Evolutionary conservation across 345 rosid genomes (phyloP).

Genomic region (Aquilaria sinensis): DNA sequence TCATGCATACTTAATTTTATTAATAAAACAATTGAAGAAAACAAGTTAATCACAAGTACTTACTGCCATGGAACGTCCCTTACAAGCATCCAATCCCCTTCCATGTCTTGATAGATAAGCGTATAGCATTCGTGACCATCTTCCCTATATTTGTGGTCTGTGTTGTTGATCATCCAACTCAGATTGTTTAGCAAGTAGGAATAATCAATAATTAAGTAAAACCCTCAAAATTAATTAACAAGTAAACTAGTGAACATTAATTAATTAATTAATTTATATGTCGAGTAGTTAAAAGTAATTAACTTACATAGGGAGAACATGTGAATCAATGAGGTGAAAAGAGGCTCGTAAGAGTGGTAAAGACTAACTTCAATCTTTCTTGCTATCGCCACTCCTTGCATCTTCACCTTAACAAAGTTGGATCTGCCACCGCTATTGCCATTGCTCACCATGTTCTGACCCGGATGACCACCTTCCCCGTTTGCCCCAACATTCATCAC

Average conservation of each 20-base stretch:
- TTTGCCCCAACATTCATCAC: no score
- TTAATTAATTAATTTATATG: neutral
- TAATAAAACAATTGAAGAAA: no score
- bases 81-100: constrained; percentile 56
- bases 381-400: constrained; percentile 64
- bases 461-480: neutral
- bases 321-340: constrained; percentile 34
- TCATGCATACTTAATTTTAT: no score
- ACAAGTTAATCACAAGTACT: constrained; percentile 9
- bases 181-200: no score
- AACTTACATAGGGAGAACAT: constrained; percentile 46
- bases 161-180: neutral
- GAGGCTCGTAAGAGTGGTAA: constrained; percentile 40
- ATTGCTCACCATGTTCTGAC: constrained; percentile 6
- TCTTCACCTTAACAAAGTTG: constrained; percentile 63
- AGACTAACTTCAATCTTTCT: constrained; percentile 52
- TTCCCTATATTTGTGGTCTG: constrained; percentile 20
- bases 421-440: constrained; percentile 21
- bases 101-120: constrained; percentile 51
- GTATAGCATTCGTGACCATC: constrained; percentile 22
- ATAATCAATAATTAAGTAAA: no score
- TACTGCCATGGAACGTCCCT: constrained; percentile 75
- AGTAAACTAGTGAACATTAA: neutral
- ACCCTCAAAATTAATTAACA: no score
- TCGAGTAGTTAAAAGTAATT: neutral